These are phyloP conservation scores for Cnidoscolus chayamansa DNA, from an alignment of 441 rosid genomes.

Conservation along the genomic window DNA sequence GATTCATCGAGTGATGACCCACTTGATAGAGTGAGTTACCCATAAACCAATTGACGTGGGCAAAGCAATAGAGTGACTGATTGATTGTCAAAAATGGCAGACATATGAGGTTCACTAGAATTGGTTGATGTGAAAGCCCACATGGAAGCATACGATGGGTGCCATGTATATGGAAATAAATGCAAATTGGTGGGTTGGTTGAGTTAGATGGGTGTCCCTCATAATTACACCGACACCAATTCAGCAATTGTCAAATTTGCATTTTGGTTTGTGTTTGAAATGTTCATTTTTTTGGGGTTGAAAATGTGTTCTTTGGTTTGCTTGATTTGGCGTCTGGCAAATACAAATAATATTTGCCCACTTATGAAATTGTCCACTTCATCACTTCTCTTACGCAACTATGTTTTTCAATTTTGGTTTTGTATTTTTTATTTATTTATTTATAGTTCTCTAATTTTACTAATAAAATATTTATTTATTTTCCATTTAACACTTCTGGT, in stretches of 20 bases:
- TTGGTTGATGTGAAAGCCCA: constrained; percentile 14
- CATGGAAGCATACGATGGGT: constrained; percentile 19
- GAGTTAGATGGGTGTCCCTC: not conserved
- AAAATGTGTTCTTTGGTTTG: not conserved
- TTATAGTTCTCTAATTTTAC: not conserved
- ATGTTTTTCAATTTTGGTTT: not conserved
- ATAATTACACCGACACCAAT: not conserved
- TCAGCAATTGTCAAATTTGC: not conserved
- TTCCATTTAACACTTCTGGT: not conserved
- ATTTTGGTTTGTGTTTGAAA: not conserved
- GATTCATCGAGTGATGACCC: constrained; percentile 32
- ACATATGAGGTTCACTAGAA: constrained; percentile 5
- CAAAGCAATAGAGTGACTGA: not conserved
- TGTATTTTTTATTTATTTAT: not conserved
- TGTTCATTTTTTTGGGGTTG: not conserved
- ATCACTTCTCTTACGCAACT: not conserved
- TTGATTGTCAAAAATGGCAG: constrained; percentile 9
- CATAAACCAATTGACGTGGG: too few species aligned
- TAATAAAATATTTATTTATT: too few species aligned
- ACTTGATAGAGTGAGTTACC: not conserved
- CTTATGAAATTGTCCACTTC: not conserved
- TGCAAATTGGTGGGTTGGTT: not conserved
- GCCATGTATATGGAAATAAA: not conserved
- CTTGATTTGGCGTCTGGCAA: not conserved
- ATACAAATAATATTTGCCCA: too few species aligned